phyloP scores from a whole-genome alignment of 2,329 filamentous ascomycete species.

The Monosporascus cannonballus region DNA sequence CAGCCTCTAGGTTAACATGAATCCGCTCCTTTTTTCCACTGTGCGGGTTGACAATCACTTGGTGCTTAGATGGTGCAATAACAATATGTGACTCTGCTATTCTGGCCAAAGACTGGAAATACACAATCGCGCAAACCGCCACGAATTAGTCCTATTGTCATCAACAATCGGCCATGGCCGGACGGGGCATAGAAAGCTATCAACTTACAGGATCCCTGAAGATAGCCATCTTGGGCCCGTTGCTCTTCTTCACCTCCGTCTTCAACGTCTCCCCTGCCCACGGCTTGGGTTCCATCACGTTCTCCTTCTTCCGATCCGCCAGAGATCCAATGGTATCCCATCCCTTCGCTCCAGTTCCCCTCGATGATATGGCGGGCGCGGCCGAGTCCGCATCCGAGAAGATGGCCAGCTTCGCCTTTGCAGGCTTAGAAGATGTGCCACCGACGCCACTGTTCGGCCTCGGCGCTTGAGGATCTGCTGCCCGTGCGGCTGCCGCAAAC shows the following conservation, averaged over 20 bases:
- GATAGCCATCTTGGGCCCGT: conserved; percentile 75
- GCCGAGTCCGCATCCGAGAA: conserved; percentile 73
- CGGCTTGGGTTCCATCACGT: conserved; percentile 75
- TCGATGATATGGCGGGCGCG: conserved; percentile 48
- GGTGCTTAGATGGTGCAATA: conserved; percentile 64
- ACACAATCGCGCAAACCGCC: conserved; percentile 31
- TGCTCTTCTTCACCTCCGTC: conserved; percentile 74
- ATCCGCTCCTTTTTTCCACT: conserved; percentile 81
- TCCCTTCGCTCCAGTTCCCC: conserved; percentile 55
- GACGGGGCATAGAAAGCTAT: conserved; percentile 24
- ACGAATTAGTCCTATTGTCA: conserved; percentile 92
- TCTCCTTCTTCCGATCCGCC: conserved; percentile 89
- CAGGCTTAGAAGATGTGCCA: conserved; percentile 53
- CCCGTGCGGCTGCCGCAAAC: conserved; percentile 54
- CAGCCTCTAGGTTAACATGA: conserved; percentile 75
- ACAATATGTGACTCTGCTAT: conserved; percentile 58
- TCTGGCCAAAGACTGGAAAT: conserved; percentile 53
- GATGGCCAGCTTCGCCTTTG: conserved; percentile 78
- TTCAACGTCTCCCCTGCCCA: conserved; percentile 91
- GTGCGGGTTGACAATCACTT: conserved; percentile 75
- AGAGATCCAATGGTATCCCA: conserved; percentile 92
- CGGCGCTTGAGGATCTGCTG: conserved; percentile 60
- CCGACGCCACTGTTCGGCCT: conserved; percentile 41
- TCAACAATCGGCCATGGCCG: conserved; percentile 65
- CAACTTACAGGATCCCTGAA: conserved; percentile 93